These are phyloP conservation scores for Elaeis oleifera DNA, from an alignment of 202 grass and related monocot genomes.

Conservation along the genomic window DNA sequence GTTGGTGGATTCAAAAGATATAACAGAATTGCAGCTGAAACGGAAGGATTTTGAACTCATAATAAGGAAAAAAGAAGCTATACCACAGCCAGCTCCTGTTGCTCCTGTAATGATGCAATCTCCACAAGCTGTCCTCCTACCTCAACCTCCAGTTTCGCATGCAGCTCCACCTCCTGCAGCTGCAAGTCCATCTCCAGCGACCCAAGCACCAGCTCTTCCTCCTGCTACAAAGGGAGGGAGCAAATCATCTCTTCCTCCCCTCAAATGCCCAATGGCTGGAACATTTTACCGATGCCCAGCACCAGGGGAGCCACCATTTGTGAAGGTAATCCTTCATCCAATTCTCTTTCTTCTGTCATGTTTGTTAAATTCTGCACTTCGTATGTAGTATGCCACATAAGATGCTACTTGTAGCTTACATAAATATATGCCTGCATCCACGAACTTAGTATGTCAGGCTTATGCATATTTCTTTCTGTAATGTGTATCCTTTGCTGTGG, in stretches of 20 bases:
- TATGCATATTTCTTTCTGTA: too few relatives aligned
- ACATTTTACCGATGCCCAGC: constrained; percentile 24
- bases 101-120: constrained; percentile 20
- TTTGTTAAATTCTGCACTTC: too few relatives aligned
- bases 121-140: neutral
- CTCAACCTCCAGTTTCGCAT: neutral
- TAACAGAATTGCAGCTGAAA: constrained; percentile 20
- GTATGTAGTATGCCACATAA: too few relatives aligned
- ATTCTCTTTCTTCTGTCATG: too few relatives aligned
- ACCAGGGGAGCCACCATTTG: constrained; percentile 9
- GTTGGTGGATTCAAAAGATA: constrained; percentile 20
- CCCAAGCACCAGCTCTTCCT: neutral
- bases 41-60: constrained; percentile 17
- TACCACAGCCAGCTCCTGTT: constrained; percentile 6
- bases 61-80: constrained; percentile 22
- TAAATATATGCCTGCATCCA: too few relatives aligned
- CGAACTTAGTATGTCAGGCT: too few relatives aligned
- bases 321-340: constrained; percentile 4
- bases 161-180: neutral
- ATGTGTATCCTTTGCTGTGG: too few relatives aligned
- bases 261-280: constrained; percentile 24
- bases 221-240: neutral
- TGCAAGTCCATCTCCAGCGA: neutral
- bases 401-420: too few relatives aligned
- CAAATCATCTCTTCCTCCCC: constrained; percentile 18